These are phyloP conservation scores for Barnettozyma siamensis DNA, from an alignment of 805 yeast species.

Conservation along the genomic window DNA sequence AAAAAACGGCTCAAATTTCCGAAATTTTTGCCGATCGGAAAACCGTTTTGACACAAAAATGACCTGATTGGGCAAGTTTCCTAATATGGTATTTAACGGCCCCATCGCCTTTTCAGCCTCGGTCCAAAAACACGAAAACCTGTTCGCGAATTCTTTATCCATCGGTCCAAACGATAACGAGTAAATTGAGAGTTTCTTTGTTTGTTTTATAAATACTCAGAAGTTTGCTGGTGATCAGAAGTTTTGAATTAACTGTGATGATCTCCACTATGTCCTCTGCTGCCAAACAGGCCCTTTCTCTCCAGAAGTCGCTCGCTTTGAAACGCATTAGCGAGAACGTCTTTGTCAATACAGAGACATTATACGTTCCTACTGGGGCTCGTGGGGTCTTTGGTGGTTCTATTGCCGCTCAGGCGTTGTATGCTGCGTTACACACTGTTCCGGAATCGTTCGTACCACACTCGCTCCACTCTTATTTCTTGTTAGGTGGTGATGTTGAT, in stretches of 20 bases:
- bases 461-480: conserved; percentile 58
- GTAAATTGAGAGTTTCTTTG: neutral
- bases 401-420: conserved; percentile 56
- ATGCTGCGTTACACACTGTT: conserved; percentile 52
- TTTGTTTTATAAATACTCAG: no score
- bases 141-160: no score
- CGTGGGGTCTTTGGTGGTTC: conserved; percentile 72
- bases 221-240: no score
- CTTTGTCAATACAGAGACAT: conserved; percentile 13
- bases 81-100: neutral
- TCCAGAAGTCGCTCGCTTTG: conserved; percentile 16
- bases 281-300: conserved; percentile 8
- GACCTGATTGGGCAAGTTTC: neutral
- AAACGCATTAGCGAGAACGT: conserved; percentile 11
- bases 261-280: conserved; percentile 5
- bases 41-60: neutral
- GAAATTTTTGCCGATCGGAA: no score
- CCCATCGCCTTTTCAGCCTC: no score
- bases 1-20: neutral
- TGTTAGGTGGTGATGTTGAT: conserved; percentile 45
- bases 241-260: no score
- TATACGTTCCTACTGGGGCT: conserved; percentile 44
- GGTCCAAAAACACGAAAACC: no score
- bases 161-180: no score
- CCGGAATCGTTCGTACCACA: conserved; percentile 46